Evolutionary conservation across 2,329 filamentous ascomycete species (phyloP), one percentile per base, ranked within the genome.

Genomic region (Emydomyces testavorans): DNA sequence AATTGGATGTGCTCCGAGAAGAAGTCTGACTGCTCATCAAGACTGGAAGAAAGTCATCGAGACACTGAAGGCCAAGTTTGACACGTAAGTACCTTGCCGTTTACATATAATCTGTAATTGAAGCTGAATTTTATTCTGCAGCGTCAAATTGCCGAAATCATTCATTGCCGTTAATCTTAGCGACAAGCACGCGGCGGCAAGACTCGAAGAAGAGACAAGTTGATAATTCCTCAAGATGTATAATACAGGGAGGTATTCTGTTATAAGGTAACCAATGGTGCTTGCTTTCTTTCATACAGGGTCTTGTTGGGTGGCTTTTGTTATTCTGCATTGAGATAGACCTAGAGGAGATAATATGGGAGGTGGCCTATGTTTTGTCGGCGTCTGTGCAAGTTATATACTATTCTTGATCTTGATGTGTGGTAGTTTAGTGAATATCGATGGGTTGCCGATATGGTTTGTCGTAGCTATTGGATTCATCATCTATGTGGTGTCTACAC

Each of bases 21-120:
- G 92, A 53, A 93, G 86, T 61, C 70, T 98, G 58, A 96, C 90
- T 2, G 78, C 85, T 2, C 93, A 98, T 67, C 80, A 81, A 31
- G 86, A 98, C 65, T 98, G 92, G 90, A 90, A 93, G 67, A 79
- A 90, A 58, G 85, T 98, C n/a, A 85, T 98, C 56, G 89, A 94
- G 68, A 96, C 89, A 1, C 71, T 98, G 54, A 80, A 89, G 55
- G 90, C 85, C 42, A 96, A 94, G 60, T 96, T 98, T 62, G 85
- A 94, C 61, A 88, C 88, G 84, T 90, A 75, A 70, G 83, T 73
- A 46, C 35, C 52, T 50, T 20, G 41, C 46, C 6, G 6, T 49
- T 40, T 23, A 11, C 4, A n/a, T 6, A 11, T 21, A 24, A 24
- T 6, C 10, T 6, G 5, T n/a, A 8, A 28, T 42, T 36, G 13